Percentiles rank a stretch among this genome's conserved stretches.
phyloP scores from a whole-genome alignment of 768 basidiomycete species.

The Lyophyllum atratum region DNA sequence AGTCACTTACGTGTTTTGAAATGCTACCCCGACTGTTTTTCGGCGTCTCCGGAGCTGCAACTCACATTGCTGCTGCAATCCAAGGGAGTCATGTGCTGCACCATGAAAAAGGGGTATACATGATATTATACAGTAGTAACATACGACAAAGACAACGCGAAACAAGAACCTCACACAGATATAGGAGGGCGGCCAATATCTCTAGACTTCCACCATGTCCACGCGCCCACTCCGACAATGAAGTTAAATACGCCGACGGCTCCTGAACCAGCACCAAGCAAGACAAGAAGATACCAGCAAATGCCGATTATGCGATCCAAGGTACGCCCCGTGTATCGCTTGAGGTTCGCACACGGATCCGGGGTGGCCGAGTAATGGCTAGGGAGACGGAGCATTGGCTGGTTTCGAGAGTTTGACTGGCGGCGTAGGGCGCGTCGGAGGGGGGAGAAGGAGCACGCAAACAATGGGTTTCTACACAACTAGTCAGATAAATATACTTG shows the following conservation, averaged over 20 bases:
- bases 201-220: conserved; percentile 56
- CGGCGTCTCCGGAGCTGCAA: not conserved
- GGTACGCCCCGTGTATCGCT: conserved; percentile 63
- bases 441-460: conserved; percentile 62
- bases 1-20: not conserved
- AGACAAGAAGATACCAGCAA: conserved; percentile 73
- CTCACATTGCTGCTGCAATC: too few species aligned
- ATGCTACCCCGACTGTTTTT: not conserved
- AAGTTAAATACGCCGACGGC: conserved; percentile 74
- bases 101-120: not conserved
- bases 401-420: conserved; percentile 27
- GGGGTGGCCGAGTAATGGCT: conserved; percentile 49
- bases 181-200: conserved; percentile 2
- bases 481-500: not conserved
- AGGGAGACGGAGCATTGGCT: conserved; percentile 55
- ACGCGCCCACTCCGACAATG: conserved; percentile 64
- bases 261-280: conserved; percentile 77
- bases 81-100: not conserved
- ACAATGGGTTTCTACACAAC: conserved; percentile 80
- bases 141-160: not conserved
- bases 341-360: conserved; percentile 53
- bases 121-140: not conserved
- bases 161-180: conserved; percentile 1
- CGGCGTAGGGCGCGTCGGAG: conserved; percentile 31
- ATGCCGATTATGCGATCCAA: conserved; percentile 79